Base-by-base conservation (phyloP, 495 filamentous ascomycete species). In the Pseudevernia furfuracea region DNA sequence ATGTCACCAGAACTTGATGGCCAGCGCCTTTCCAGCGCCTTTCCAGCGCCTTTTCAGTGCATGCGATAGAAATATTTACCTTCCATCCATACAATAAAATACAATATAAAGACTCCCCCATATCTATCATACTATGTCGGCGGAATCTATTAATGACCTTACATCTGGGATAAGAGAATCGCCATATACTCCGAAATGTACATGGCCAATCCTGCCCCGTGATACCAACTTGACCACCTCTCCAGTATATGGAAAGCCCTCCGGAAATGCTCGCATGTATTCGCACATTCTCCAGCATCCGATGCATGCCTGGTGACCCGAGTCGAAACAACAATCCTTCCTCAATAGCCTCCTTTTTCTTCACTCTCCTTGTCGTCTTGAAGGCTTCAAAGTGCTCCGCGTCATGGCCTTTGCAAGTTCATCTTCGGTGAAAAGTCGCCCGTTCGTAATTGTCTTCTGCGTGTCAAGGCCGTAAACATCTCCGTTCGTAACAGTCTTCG, bases 341-440 rank as follows among this genome's bases (percentile, higher is more conserved):
- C 11, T 32, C 30, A 41, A 25, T n/a, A n/a, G 14, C 11, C 52
- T 44, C 21, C 21, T 28, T 58, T 46, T 48, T 12, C 46, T 38
- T 59, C 38, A 36, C 34, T 57, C 46, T 48, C 58, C 28, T 25
- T 67, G 61, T 32, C 52, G 60, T 15, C 59, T 39, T 49, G 59
- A 62, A 56, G 37, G 25, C 48, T 58, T 65, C 52, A 71, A 49
- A 48, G 68, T 66, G 64, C 68, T 70, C 44, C 59, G 60, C n/a
- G 68, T 63, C 70, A 71, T 70, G 28, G 70, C 70, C 21, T 52
- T 64, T 36, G 66, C 65, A 39, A 71, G 68, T 39, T 71, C 70
- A 34, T 71, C 70, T 28, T 65, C 70, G 6, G 68, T 64, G 39
- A 71, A 71, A 2, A 62, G 66, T 53, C 63, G 48, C 6, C 68